Base-by-base conservation (phyloP, 2,329 filamentous ascomycete genomes). In the Aspergillus amoenus region DNA sequence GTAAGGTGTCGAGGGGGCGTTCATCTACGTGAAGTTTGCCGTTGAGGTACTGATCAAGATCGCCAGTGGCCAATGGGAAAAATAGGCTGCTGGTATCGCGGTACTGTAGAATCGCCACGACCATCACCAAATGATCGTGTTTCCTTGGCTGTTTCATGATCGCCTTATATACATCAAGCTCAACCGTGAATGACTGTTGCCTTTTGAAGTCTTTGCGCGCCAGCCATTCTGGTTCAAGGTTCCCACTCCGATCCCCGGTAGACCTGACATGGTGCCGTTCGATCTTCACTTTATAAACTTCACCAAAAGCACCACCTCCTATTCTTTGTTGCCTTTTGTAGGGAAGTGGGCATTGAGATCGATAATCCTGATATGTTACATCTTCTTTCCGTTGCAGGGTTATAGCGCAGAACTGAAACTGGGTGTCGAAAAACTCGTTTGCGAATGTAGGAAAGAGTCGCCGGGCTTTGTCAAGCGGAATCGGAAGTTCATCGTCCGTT, bases 181-280 rank as follows among this genome's bases (percentile, higher is more conserved):
- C 74, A 56, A 61, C 21, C 55, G 66, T 12, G 32, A 59, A 59
- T 5, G 45, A 54, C 11, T 55, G 46, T 17, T 56, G 42, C 9
- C 39, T 63, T 15, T 69, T 63, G 55, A 73, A 76, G 51, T 78
- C 75, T 47, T 77, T 77, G 22, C 74, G 70, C 1, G 75, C 73
- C 39, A 75, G 52, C 22, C 65, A 52, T 22, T 52, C 45, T 0
- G 60, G 40, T 5, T 57, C 52, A 1, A 21, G 18, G 43, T 60
- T 66, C 5, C 52, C 43, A n/a, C 34, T 56, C 12, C 51, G 47
- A 34, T 57, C 45, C n/a, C 52, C 53, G 22, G 56, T 59, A 4
- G 62, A 64, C 41, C 66, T 55, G 4, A 78, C 68, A 50, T 78
- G 75, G 1, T 71, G 69, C 30, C 61, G 61, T 11, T 72, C 74